phyloP scores from a whole-genome alignment of 179 eudicot genomes.

The Spinacia oleracea region DNA sequence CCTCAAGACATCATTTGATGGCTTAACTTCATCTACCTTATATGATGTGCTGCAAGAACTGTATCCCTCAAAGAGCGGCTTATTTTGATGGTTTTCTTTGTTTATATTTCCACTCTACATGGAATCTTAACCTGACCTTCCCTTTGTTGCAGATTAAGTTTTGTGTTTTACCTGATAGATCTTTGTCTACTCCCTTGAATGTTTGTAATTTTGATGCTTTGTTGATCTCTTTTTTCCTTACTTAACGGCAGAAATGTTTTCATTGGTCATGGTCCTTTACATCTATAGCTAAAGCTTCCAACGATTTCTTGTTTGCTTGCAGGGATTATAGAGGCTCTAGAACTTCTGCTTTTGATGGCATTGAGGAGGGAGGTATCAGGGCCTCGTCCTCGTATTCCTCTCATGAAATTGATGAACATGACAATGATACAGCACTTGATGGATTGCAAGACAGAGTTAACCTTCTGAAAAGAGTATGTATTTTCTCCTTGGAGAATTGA shows the following conservation, averaged over 20 bases:
- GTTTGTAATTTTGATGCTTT: neutral
- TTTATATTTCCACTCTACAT: neutral
- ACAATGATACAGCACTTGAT: conserved; percentile 76
- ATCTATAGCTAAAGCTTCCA: neutral
- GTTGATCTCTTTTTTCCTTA: neutral
- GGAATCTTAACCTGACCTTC: neutral
- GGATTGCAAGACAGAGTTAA: conserved; percentile 88
- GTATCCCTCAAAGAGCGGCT: neutral
- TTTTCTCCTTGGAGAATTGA: neutral
- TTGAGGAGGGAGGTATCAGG: conserved; percentile 96
- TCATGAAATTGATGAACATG: conserved; percentile 90
- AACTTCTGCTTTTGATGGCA: conserved; percentile 75
- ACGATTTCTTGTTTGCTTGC: conserved; percentile 9
- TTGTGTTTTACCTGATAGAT: neutral
- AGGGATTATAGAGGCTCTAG: conserved; percentile 69
- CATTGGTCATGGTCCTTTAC: neutral
- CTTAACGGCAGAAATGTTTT: neutral
- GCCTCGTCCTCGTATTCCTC: conserved; percentile 74
- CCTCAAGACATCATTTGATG: neutral
- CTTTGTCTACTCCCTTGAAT: neutral
- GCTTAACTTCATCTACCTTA: no score
- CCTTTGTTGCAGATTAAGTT: neutral
- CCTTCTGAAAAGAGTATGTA: conserved; percentile 63
- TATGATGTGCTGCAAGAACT: neutral
- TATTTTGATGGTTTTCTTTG: neutral